These are phyloP conservation scores for Leptographium galeiforme DNA, from an alignment of 2,329 filamentous ascomycete species.

Conservation along the genomic window DNA sequence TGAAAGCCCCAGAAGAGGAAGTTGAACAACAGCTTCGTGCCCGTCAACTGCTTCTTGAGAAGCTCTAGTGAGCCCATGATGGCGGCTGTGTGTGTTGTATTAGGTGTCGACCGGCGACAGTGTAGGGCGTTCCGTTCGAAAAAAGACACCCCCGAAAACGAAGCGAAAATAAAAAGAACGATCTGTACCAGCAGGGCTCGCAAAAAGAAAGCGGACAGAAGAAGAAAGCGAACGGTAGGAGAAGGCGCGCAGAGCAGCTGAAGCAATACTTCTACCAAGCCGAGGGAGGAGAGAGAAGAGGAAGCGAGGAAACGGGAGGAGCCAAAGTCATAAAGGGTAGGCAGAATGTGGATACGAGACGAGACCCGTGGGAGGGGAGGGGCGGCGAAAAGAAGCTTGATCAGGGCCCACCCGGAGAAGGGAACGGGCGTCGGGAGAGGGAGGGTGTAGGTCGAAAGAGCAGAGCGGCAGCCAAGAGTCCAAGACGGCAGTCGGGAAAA, in stretches of 20 bases:
- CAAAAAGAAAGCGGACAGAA: constrained; percentile 17
- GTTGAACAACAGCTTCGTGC: constrained; percentile 65
- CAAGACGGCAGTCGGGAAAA: not conserved
- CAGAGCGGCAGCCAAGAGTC: not conserved
- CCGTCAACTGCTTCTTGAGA: constrained; percentile 52
- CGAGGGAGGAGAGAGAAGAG: constrained; percentile 16
- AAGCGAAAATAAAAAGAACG: constrained; percentile 20
- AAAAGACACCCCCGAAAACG: not conserved
- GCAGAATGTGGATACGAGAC: not conserved
- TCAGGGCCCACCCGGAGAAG: not conserved
- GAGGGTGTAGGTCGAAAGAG: too few species aligned
- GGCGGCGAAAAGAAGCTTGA: not conserved
- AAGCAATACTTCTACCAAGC: constrained; percentile 31
- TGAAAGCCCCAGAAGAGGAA: constrained; percentile 70
- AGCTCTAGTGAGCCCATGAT: constrained; percentile 26
- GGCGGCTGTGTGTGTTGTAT: constrained; percentile 18
- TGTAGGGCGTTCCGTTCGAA: not conserved
- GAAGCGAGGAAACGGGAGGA: constrained; percentile 14
- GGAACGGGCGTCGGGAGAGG: not conserved
- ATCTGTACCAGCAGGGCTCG: constrained; percentile 47
- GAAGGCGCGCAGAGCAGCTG: constrained; percentile 21
- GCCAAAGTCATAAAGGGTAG: constrained; percentile 26
- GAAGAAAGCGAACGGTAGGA: constrained; percentile 23
- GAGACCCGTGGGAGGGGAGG: not conserved
- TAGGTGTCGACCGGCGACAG: constrained; percentile 44